A percentile compares a stretch with the other conserved stretches of the same genome.
These are phyloP conservation scores for Leccinum disarticulatum DNA, from an alignment of 768 basidiomycete species.

Conservation along the genomic window DNA sequence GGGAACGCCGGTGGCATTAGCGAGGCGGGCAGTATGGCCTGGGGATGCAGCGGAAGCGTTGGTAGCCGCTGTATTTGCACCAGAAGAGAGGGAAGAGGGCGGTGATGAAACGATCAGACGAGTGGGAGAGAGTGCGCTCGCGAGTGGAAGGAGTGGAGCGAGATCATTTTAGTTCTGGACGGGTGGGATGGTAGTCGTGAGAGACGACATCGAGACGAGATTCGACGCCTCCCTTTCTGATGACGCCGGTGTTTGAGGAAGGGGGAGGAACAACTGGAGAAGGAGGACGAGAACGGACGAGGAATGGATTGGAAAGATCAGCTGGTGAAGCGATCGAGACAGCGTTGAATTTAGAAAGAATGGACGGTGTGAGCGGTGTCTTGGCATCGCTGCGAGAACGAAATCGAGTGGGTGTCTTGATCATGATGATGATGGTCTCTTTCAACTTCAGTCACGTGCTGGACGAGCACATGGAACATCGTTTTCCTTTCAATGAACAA, in stretches of 20 bases:
- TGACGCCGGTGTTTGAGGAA: conserved; percentile 68
- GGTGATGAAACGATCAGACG: conserved; percentile 70
- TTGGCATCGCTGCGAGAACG: conserved; percentile 51
- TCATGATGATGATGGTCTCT: no score
- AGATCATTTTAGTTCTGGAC: conserved; percentile 65
- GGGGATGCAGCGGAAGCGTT: conserved; percentile 57
- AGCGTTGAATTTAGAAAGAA: conserved; percentile 40
- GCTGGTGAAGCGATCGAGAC: conserved; percentile 39
- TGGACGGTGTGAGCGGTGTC: conserved; percentile 48
- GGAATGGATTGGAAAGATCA: conserved; percentile 64
- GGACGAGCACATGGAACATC: no score
- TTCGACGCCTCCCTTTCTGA: conserved; percentile 76
- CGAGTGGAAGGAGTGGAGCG: conserved; percentile 67
- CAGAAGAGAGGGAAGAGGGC: conserved; percentile 64
- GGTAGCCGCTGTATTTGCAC: conserved; percentile 40
- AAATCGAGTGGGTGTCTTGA: conserved; percentile 44
- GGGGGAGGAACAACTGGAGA: conserved; percentile 60
- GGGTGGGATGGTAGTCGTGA: conserved; percentile 68
- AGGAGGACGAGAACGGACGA: conserved; percentile 51
- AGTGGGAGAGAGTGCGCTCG: conserved; percentile 36
- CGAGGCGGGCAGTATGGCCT: conserved; percentile 75
- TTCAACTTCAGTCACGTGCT: no score
- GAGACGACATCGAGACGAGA: conserved; percentile 76
- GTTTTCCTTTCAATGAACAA: no score
- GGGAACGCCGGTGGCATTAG: conserved; percentile 72